Base-by-base conservation (phyloP, 1,284 basidiomycete genomes). In the Porodaedalea pini region DNA sequence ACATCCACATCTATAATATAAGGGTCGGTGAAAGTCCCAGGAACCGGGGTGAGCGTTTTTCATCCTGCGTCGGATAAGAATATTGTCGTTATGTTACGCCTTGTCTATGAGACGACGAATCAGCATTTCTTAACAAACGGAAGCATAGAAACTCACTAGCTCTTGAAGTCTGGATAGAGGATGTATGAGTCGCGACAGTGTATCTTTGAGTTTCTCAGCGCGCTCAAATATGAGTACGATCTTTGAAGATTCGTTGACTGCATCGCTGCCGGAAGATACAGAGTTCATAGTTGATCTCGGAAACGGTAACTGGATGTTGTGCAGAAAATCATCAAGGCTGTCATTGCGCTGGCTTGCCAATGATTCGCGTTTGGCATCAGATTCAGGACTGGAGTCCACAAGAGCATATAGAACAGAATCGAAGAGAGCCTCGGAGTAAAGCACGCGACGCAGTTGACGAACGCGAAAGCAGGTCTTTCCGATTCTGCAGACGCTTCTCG, bases 21-120 rank as follows among this genome's bases (percentile, higher is more conserved):
- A 0, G 92, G 92, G 65, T 92, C 89, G 0, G 83, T 81, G 0
- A 88, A 80, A 25, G 88, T 85, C 2, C 86, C 88, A 4, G 86
- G 69, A 0, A 80, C 69, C 0, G 90, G 89, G 7, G 83, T 79
- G 17, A 92, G 77, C 61, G 88, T 81, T 61, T 89, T 83, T 91
- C 92, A 94, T 15, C 79, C 78, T 5, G 81, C 74, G 45, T 82
- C 76, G 1, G 89, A 91, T 27, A 88, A 68, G 53, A 93, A 77
- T 2, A 94, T 74, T 0, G 88, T 80, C 1, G 79, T 81, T 19
- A 80, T 64, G 2, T 76, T 74, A 7, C 75, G 64, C 25, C 70
- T 74, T 6, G 75, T 68, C 80, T 81, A 57, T 34, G 54, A 23
- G 37, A 23, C 51, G 37, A 15, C n/a, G 4, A 19, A 49, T 49